Conservation (phyloP, 2,329 filamentous ascomycete species). For the Cryphonectria radicalis region DNA sequence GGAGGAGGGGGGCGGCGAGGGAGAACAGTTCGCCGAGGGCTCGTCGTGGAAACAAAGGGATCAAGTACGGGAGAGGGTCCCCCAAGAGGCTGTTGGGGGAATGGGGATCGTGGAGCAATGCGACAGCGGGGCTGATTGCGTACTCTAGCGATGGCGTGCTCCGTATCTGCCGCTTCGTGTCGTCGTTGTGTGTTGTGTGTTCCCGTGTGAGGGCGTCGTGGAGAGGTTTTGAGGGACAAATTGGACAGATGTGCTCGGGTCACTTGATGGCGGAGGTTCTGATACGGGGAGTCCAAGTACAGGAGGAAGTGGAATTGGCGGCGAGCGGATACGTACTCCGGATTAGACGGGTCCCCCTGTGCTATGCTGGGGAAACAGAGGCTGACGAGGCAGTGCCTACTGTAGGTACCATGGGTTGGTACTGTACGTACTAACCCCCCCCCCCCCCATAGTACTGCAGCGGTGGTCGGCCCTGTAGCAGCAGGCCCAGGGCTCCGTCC, state of each 20-base stretch:
- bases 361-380: not conserved
- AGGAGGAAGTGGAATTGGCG: constrained; percentile 5
- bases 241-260: constrained; percentile 9
- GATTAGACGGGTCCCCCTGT: not conserved
- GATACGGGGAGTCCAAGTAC: constrained; percentile 12
- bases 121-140: not conserved
- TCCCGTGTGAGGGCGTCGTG: not conserved
- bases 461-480: not conserved
- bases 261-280: constrained; percentile 18
- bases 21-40: not conserved
- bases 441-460: not conserved
- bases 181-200: not conserved
- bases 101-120: not conserved
- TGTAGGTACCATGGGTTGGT: not conserved
- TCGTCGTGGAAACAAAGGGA: constrained; percentile 16
- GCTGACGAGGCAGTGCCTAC: not conserved
- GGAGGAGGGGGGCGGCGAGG: not conserved
- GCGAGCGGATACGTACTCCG: constrained; percentile 9
- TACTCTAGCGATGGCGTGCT: not conserved
- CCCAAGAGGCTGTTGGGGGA: not conserved
- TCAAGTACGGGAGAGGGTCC: not conserved
- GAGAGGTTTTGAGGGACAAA: not conserved
- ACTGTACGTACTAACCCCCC: not conserved
- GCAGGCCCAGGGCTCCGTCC: not conserved
- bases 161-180: not conserved